A percentile compares a stretch with the other conserved stretches of the same genome.
Conservation (phyloP, 371 early-diverging fungal species). For the Blakeslea trispora region DNA sequence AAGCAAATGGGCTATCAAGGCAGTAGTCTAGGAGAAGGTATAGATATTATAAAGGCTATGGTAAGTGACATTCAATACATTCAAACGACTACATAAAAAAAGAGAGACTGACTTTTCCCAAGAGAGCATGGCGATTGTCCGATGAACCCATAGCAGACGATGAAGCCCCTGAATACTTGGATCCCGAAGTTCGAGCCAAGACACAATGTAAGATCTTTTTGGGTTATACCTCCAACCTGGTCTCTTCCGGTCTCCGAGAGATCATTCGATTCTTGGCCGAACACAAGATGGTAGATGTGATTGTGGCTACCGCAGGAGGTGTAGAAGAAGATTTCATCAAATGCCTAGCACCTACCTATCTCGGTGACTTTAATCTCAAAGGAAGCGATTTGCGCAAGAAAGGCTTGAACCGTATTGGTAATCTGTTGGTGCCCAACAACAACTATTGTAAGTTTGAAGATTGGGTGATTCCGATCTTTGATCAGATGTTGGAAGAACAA, state of each 20-base stretch:
- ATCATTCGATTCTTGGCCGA: slow-evolving; percentile 90
- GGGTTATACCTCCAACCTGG: slow-evolving; percentile 98
- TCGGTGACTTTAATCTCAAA: slow-evolving; percentile 83
- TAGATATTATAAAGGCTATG: slow-evolving; percentile 90
- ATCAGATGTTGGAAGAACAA: slow-evolving; percentile 92
- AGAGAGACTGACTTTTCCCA: too few species aligned
- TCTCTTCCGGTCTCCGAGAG: slow-evolving; percentile 98
- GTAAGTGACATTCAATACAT: too few species aligned
- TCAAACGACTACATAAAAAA: too few species aligned
- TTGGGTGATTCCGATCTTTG: slow-evolving; percentile 95
- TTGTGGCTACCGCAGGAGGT: slow-evolving; percentile 98
- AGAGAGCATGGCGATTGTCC: slow-evolving; percentile 85
- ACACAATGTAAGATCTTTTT: slow-evolving; percentile 95
- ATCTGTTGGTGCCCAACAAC: slow-evolving; percentile 98
- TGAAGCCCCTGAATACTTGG: slow-evolving; percentile 69
- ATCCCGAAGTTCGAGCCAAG: slow-evolving; percentile 61
- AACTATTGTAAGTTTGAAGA: slow-evolving; percentile 99
- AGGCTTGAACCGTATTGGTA: slow-evolving; percentile 98
- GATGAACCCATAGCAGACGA: slow-evolving; percentile 75
- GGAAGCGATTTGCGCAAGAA: slow-evolving; percentile 87
- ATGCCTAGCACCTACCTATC: slow-evolving; percentile 90
- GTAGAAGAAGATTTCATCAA: slow-evolving; percentile 99
- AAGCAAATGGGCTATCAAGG: slow-evolving; percentile 92
- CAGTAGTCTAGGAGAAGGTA: slow-evolving; percentile 83
- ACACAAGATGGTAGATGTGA: slow-evolving; percentile 89